Conservation (phyloP, 495 filamentous ascomycete genomes). For the Hypoxylon cercidicola region DNA sequence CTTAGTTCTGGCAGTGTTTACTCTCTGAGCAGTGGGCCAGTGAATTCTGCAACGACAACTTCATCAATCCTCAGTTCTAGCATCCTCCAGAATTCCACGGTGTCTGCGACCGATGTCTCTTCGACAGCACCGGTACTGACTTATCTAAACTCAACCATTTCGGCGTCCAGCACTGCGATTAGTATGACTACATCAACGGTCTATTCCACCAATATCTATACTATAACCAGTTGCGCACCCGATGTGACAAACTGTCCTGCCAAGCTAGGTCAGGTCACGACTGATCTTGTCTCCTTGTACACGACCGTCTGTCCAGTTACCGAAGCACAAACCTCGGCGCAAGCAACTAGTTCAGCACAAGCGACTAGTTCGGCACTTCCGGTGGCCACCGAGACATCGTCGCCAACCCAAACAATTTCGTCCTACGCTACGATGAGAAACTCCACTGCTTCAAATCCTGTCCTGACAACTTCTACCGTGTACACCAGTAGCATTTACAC, state of each 20-base stretch:
- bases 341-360: slow-evolving; percentile 25
- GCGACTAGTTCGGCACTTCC: slow-evolving; percentile 32
- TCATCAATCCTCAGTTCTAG: slow-evolving; percentile 29
- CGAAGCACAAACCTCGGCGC: slow-evolving; percentile 43
- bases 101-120: neutral
- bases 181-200: slow-evolving; percentile 67
- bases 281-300: slow-evolving; percentile 65
- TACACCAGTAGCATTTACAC: slow-evolving; percentile 64
- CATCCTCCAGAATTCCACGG: slow-evolving; percentile 27
- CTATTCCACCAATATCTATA: slow-evolving; percentile 66
- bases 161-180: slow-evolving; percentile 44
- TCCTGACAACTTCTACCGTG: slow-evolving; percentile 62
- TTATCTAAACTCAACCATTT: slow-evolving; percentile 47
- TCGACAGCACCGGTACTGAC: slow-evolving; percentile 11
- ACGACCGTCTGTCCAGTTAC: slow-evolving; percentile 70
- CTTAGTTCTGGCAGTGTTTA: slow-evolving; percentile 7
- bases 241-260: slow-evolving; percentile 70
- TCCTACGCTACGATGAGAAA: slow-evolving; percentile 45
- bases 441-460: slow-evolving; percentile 46
- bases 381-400: slow-evolving; percentile 29
- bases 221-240: slow-evolving; percentile 67
- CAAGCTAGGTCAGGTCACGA: slow-evolving; percentile 60
- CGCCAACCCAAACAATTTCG: slow-evolving; percentile 19
- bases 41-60: slow-evolving; percentile 18
- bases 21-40: neutral